phyloP scores from a whole-genome alignment of 2,329 filamentous ascomycete genomes.

The Atkinsonella texensis region DNA sequence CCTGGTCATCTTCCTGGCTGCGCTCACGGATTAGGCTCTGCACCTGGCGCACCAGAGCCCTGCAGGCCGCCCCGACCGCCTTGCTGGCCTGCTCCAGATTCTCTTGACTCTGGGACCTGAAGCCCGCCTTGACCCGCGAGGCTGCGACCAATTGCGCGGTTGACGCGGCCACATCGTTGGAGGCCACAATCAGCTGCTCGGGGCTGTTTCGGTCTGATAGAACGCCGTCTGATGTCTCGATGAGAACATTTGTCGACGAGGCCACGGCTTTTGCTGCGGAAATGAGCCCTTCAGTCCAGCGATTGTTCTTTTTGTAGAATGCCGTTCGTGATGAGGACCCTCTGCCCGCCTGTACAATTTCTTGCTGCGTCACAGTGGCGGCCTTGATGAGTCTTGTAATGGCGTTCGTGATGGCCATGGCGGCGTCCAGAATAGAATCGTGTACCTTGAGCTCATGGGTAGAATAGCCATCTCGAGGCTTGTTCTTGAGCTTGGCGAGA shows the following conservation, averaged over 20 bases:
- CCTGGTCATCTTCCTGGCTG: conserved; percentile 65
- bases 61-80: conserved; percentile 80
- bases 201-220: conserved; percentile 84
- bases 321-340: conserved; percentile 79
- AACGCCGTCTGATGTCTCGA: conserved; percentile 95
- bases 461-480: conserved; percentile 88
- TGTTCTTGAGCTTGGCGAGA: conserved; percentile 85
- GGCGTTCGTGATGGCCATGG: conserved; percentile 83
- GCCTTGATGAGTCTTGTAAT: conserved; percentile 93
- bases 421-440: conserved; percentile 87
- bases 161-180: conserved; percentile 90
- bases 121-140: conserved; percentile 89
- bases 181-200: conserved; percentile 94
- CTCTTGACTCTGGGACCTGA: conserved; percentile 97
- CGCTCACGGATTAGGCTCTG: conserved; percentile 88
- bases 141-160: conserved; percentile 95
- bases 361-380: conserved; percentile 82
- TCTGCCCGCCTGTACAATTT: conserved; percentile 88
- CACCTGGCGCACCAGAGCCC: conserved; percentile 80
- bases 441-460: conserved; percentile 95
- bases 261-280: conserved; percentile 95
- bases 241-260: conserved; percentile 83
- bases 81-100: conserved; percentile 82
- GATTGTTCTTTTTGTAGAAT: conserved; percentile 99
- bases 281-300: conserved; percentile 96